A percentile compares a stretch with the other conserved stretches of the same genome.
phyloP scores from a whole-genome alignment of 495 filamentous ascomycete genomes.

The Aspergillus nidulans region DNA sequence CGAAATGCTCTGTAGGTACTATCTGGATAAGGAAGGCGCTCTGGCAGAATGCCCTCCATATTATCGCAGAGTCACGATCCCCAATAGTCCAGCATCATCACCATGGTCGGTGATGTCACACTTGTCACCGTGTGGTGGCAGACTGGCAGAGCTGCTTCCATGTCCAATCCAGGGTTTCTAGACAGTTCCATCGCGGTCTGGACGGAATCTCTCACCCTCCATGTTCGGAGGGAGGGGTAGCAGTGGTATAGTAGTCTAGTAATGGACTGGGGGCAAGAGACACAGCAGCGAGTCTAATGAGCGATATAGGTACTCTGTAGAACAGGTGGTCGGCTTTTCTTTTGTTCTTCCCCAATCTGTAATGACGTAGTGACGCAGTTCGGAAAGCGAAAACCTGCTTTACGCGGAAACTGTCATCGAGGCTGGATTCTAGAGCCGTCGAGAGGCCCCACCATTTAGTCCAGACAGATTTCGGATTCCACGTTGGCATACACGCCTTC shows the following conservation, averaged over 20 bases:
- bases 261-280: too few relatives aligned
- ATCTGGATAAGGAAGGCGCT: too few relatives aligned
- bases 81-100: background rate
- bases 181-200: constrained; percentile 2
- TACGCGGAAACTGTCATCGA: background rate
- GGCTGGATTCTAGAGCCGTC: background rate
- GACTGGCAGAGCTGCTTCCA: background rate
- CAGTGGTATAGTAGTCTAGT: too few relatives aligned
- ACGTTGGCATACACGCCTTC: too few relatives aligned
- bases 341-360: background rate
- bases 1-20: too few relatives aligned
- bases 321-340: background rate
- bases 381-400: background rate
- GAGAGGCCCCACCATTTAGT: background rate
- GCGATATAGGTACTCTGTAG: too few relatives aligned
- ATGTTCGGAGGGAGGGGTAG: constrained; percentile 6
- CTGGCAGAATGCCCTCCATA: background rate
- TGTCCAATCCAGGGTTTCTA: background rate
- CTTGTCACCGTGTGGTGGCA: background rate
- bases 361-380: background rate
- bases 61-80: background rate
- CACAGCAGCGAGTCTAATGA: too few relatives aligned
- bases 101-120: constrained; percentile 9
- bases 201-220: constrained; percentile 2
- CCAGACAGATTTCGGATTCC: background rate